Evolutionary conservation across 768 basidiomycete genomes (phyloP), one percentile per base, ranked within the genome.

Genomic region (Suillus cothurnatus): DNA sequence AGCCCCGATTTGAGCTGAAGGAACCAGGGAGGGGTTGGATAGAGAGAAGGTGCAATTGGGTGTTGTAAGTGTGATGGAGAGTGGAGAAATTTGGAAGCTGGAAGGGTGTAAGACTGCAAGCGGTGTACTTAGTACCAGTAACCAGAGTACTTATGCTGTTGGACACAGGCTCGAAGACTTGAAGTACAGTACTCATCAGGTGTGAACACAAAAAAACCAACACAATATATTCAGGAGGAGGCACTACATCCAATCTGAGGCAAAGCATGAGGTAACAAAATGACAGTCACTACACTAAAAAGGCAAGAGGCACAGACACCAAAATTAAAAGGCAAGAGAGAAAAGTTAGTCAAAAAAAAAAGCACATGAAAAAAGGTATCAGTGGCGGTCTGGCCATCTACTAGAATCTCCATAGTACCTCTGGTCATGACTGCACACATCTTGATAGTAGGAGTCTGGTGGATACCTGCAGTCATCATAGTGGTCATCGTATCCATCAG

Each of bases 281-380:
- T 50, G 49, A 50, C 49, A 50, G 50, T 52, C 50, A 52, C 17
- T 52, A 52, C 26, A 52, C 50, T 52, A 52, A 52, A 52, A 52
- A 19, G 26, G 50, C 1, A 17, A 19, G 4, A 50, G 49, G 14
- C 7, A 45, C 21, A 45, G 19, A 21, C 21, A 45, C 21, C 43
- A 45, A 21, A 6, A 19, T 21, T 45, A 50, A 26, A 50, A 15
- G 49, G 26, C 14, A 26, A 6, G 3, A 52, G 50, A 52, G 26
- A 52, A 52, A 50, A 28, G 49, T 28, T 50, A 4, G 49, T 17
- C n/a, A n/a, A n/a, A 49, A 49, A 49, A 50, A 4, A 12, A 50
- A 50, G 26, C 26, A 50, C 26, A 50, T 7, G 49, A 28, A 50
- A 28, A 49, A 50, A 52, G 26, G 50, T 19, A 52, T 52, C 50